Evolutionary conservation across 768 basidiomycete species (phyloP).

Genomic region (Plicaturopsis crispa): DNA sequence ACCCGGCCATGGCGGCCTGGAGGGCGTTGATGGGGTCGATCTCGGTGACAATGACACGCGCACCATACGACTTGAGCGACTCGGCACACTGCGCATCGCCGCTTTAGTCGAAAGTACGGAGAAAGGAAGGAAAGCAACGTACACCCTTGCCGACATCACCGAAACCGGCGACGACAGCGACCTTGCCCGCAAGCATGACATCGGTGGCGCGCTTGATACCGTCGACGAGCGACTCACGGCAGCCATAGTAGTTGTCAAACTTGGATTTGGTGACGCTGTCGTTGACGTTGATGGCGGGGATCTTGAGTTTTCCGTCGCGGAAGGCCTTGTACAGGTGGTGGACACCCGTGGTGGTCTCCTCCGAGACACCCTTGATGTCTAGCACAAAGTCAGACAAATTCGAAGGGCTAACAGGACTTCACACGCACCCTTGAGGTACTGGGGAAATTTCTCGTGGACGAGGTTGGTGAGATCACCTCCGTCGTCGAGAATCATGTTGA

Average conservation of each 20-base stretch:
- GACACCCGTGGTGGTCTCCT: slow-evolving; percentile 99
- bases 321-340: slow-evolving; percentile 98
- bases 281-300: slow-evolving; percentile 99
- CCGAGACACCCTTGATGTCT: slow-evolving; percentile 92
- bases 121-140: slow-evolving; percentile 38
- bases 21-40: slow-evolving; percentile 99
- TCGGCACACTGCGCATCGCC: slow-evolving; percentile 80
- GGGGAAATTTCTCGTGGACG: slow-evolving; percentile 95
- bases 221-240: slow-evolving; percentile 98
- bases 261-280: slow-evolving; percentile 99
- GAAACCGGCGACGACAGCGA: slow-evolving; percentile 96
- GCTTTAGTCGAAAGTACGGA: too few relatives aligned
- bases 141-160: slow-evolving; percentile 99
- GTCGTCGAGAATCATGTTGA: slow-evolving; percentile 99
- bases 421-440: slow-evolving; percentile 69
- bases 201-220: slow-evolving; percentile 99
- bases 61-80: slow-evolving; percentile 94
- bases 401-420: background rate
- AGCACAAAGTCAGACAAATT: background rate
- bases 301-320: slow-evolving; percentile 92
- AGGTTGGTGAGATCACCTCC: slow-evolving; percentile 94
- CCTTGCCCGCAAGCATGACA: slow-evolving; percentile 99
- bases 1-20: slow-evolving; percentile 99
- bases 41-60: slow-evolving; percentile 93
- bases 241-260: slow-evolving; percentile 98